A percentile compares a stretch with the other conserved stretches of the same genome.
These are phyloP conservation scores for Ceriops zippeliana DNA, from an alignment of 345 rosid genomes.

Conservation along the genomic window DNA sequence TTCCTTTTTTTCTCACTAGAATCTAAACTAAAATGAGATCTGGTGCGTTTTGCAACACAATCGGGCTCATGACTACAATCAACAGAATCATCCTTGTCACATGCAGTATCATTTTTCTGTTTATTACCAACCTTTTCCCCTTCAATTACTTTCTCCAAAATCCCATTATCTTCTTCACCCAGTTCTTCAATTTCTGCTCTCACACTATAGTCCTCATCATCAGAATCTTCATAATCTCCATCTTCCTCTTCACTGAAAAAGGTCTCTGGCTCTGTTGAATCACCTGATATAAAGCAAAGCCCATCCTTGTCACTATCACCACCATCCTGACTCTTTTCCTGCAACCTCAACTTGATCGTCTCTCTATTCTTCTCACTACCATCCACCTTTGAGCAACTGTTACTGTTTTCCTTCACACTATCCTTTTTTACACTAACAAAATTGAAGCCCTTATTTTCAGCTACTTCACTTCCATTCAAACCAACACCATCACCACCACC, in stretches of 20 bases:
- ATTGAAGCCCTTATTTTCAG: background rate
- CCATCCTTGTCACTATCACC: background rate
- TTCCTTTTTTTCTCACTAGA: background rate
- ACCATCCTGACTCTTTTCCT: background rate
- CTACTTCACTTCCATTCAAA: constrained; percentile 1
- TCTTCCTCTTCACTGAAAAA: constrained; percentile 8
- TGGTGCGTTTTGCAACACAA: constrained; percentile 21
- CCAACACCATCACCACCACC: background rate
- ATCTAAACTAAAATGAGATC: constrained; percentile 15
- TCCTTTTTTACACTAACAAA: background rate
- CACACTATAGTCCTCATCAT: constrained; percentile 14
- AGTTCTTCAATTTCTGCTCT: background rate
- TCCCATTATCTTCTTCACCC: background rate
- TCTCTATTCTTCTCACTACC: background rate
- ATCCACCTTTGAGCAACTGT: background rate
- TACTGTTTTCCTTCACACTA: background rate
- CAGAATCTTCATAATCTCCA: constrained; percentile 13
- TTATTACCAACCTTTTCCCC: background rate
- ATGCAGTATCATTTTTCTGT: background rate
- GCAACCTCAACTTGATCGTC: background rate
- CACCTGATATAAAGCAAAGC: background rate
- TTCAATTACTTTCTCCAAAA: constrained; percentile 1
- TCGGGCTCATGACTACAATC: background rate
- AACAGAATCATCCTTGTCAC: background rate
- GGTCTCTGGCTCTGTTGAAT: background rate